Evolutionary conservation across 73 alveolate species (phyloP), one percentile per base, ranked within the genome.

Genomic region (Effrenium voratum): DNA sequence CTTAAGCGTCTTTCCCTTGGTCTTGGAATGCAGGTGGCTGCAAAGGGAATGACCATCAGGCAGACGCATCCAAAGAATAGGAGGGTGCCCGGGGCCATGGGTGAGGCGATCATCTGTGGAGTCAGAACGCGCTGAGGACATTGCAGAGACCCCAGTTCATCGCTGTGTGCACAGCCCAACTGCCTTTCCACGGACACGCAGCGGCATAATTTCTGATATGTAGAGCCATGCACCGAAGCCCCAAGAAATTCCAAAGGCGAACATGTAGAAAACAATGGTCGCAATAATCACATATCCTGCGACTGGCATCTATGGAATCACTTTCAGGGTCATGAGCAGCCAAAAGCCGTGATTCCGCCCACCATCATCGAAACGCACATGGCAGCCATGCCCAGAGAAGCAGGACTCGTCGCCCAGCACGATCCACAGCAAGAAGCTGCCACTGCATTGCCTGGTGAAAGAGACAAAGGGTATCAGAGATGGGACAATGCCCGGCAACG

Each of bases 1-100:
- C 95, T 38, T 88, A 70, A 88, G 72, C 50, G 95, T 63, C 50
- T 88, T 88, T n/a, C 95, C 95, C n/a, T 88, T 88, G 85, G 95
- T 88, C 46, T 88, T 2, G 95, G 95, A 40, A 88, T 34, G 77
- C 95, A 88, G 28, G 95, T 63, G 24, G 95, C 95, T 38, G 57
- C 83, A 38, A 60, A 86, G 2, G 94, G 94, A 36, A n/a, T 44
- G 85, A 88, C 95, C 4, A 66, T 45, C 83, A 88, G 81, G 50
- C 95, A 88, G 40, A 88, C 95, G 85, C 85, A 88, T 44, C 95
- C 95, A 70, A 88, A 88, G 85, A 88, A 88, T 50, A 88, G 57
- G 49, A 88, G 72, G 43, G 95, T 88, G 40, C 95, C 95, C 6
- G 95, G 95, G 12, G 82, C 94, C 82, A 86, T 57, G 19, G 94